phyloP scores from a whole-genome alignment of 2,329 filamentous ascomycete species.

The Aspergillus japonicus region DNA sequence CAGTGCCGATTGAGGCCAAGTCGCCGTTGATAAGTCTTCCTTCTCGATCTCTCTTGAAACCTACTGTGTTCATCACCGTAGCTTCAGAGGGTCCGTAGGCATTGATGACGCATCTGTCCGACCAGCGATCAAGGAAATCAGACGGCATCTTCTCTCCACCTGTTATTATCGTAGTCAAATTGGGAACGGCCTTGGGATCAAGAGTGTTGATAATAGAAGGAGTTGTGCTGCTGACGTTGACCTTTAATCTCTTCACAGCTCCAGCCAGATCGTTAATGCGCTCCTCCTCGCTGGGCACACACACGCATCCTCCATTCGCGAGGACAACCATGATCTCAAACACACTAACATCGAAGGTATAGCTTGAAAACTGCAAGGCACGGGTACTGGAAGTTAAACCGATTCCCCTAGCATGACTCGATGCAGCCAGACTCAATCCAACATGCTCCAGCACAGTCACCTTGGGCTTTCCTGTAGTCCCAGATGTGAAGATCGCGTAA shows the following conservation, averaged over 20 bases:
- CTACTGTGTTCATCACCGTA: conserved; percentile 34
- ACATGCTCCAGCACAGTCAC: conserved; percentile 63
- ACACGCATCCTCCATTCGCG: conserved; percentile 59
- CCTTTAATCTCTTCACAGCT: conserved; percentile 52
- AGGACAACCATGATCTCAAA: conserved; percentile 57
- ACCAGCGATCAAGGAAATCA: conserved; percentile 46
- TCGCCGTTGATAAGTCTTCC: conserved; percentile 31
- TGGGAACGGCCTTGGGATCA: conserved; percentile 45
- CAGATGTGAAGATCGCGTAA: conserved; percentile 62
- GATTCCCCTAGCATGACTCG: conserved; percentile 52
- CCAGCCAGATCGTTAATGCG: conserved; percentile 52
- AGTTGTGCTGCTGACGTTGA: conserved; percentile 57
- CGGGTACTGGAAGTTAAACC: conserved; percentile 54
- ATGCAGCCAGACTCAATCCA: conserved; percentile 56
- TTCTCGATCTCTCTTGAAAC: conserved; percentile 31
- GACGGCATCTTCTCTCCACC: conserved; percentile 48
- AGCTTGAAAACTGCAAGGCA: conserved; percentile 59
- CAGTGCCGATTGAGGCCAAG: conserved; percentile 36
- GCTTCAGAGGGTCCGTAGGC: conserved; percentile 46
- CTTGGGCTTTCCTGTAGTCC: conserved; percentile 57
- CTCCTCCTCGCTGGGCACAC: conserved; percentile 55
- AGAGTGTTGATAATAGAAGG: conserved; percentile 56
- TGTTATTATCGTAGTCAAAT: conserved; percentile 44
- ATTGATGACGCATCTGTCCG: conserved; percentile 45
- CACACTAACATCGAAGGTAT: conserved; percentile 56